phyloP scores from a whole-genome alignment of 352 stramenopile genomes.

The Elongisporangium undulatum region DNA sequence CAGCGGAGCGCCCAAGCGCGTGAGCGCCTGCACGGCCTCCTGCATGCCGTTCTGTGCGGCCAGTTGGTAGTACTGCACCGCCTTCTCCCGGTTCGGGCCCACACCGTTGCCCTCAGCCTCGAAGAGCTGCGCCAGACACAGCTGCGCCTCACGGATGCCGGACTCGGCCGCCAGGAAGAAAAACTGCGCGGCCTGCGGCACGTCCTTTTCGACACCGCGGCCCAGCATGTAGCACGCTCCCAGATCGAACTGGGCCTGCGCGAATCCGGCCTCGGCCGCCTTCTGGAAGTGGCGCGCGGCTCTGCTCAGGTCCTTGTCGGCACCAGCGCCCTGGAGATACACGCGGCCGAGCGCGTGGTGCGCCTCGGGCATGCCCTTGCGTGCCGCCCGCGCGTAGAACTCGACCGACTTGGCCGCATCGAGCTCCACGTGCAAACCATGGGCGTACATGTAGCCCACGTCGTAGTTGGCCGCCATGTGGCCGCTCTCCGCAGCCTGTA shows the following conservation, averaged over 20 bases:
- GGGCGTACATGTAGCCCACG: slow-evolving; percentile 68
- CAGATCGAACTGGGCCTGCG: slow-evolving; percentile 70
- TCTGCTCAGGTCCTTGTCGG: slow-evolving; percentile 18
- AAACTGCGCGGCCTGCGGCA: slow-evolving; percentile 46
- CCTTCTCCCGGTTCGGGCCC: slow-evolving; percentile 49
- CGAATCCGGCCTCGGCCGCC: slow-evolving; percentile 56
- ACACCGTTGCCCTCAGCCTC: slow-evolving; percentile 30
- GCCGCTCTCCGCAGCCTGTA: slow-evolving; percentile 41
- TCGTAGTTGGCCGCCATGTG: slow-evolving; percentile 77
- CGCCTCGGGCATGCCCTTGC: slow-evolving; percentile 65
- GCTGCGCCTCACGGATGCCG: slow-evolving; percentile 55
- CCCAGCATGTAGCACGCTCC: slow-evolving; percentile 78
- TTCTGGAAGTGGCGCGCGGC: slow-evolving; percentile 53
- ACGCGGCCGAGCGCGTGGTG: slow-evolving; percentile 55
- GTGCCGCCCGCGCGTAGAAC: slow-evolving; percentile 54
- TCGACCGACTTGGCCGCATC: slow-evolving; percentile 52
- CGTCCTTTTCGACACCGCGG: slow-evolving; percentile 49
- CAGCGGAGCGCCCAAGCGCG: slow-evolving; percentile 44
- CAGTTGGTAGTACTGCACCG: slow-evolving; percentile 72
- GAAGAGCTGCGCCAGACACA: slow-evolving; percentile 77
- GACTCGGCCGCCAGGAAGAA: slow-evolving; percentile 74
- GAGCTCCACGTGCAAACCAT: slow-evolving; percentile 56
- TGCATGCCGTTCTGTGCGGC: slow-evolving; percentile 49
- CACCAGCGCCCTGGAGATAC: slow-evolving; percentile 40
- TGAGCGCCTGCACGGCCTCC: slow-evolving; percentile 45